Evolutionary conservation across 768 basidiomycete species (phyloP).

Genomic region (Suillus tomentosus): DNA sequence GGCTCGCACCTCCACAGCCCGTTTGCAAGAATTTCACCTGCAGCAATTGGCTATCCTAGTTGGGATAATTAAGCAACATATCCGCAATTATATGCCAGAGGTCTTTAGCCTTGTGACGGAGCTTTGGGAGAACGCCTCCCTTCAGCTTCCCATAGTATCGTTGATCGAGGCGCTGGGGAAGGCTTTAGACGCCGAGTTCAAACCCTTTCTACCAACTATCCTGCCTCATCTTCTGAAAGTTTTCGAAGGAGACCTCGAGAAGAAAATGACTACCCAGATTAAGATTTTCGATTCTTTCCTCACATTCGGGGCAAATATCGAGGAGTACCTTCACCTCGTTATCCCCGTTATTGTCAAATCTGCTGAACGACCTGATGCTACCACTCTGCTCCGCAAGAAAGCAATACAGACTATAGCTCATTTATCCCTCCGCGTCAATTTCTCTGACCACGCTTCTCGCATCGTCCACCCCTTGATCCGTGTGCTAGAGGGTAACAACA

Average conservation of each 20-base stretch:
- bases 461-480: slow-evolving; percentile 95
- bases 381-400: slow-evolving; percentile 74
- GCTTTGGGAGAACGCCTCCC: slow-evolving; percentile 81
- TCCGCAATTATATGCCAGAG: slow-evolving; percentile 87
- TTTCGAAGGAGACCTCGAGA: slow-evolving; percentile 88
- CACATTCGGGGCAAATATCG: slow-evolving; percentile 94
- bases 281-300: slow-evolving; percentile 94
- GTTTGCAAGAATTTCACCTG: slow-evolving; percentile 89
- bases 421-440: slow-evolving; percentile 90
- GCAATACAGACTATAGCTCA: slow-evolving; percentile 92
- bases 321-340: slow-evolving; percentile 96
- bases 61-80: slow-evolving; percentile 95
- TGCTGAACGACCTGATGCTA: slow-evolving; percentile 81
- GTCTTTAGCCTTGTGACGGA: slow-evolving; percentile 86
- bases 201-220: slow-evolving; percentile 89
- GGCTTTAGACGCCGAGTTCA: slow-evolving; percentile 95
- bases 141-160: slow-evolving; percentile 91
- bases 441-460: slow-evolving; percentile 95
- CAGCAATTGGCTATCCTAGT: slow-evolving; percentile 95
- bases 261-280: slow-evolving; percentile 74
- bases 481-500: slow-evolving; percentile 71
- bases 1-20: slow-evolving; percentile 76
- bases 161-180: slow-evolving; percentile 91
- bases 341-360: slow-evolving; percentile 93
- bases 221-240: slow-evolving; percentile 88